Base-by-base conservation (phyloP, 225 moss, liverwort and hornwort species). In the Pseudisothecium myosuroides region DNA sequence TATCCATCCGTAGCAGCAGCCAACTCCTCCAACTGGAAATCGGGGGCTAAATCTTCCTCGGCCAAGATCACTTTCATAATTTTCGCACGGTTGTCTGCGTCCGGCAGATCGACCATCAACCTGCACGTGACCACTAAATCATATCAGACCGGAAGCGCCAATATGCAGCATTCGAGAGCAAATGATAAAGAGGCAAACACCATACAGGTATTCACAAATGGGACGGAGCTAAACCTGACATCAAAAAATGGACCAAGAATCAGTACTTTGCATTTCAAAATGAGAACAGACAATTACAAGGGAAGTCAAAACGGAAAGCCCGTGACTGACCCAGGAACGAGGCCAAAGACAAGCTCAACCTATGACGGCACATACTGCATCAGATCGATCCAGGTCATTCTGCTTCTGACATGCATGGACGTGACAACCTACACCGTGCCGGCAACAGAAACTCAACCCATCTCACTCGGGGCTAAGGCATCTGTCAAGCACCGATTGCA, bases 71-170 rank as follows among this genome's bases (percentile, higher is more conserved):
- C 98, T 80, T 96, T 95, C 90, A 98, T 89, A 54, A 98, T 98
- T 89, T 98, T 98, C 63, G 95, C 94, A 87, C 98, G 95, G 87
- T 98, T 97, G 49, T 96, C 98, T 54, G 90, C 81, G 89, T 98
- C 95, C 80, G 98, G 98, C 62, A 98, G 89, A 92, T 98, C 98
- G 91, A 98, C 93, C 98, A 98, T 98, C 89, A 98, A 93, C 94
- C 98, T 98, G 93, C 86, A 91, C 88, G 80, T 21, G 29, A 90
- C 54, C 49, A 61, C 10, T 28, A 20, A 41, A 69, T 75, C 16
- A 12, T n/a, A 67, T 74, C 72, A 86, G 47, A 72, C 16, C 61
- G 58, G 47, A 63, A 71, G 37, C 29, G 37, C 23, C 24, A 67
- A 87, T 23, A 52, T 81, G 76, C 54, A 87, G 68, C 45, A 71